A percentile compares a stretch with the other conserved stretches of the same genome.
Conservation (phyloP, 2,329 filamentous ascomycete species). For the Stemphylium beticola region DNA sequence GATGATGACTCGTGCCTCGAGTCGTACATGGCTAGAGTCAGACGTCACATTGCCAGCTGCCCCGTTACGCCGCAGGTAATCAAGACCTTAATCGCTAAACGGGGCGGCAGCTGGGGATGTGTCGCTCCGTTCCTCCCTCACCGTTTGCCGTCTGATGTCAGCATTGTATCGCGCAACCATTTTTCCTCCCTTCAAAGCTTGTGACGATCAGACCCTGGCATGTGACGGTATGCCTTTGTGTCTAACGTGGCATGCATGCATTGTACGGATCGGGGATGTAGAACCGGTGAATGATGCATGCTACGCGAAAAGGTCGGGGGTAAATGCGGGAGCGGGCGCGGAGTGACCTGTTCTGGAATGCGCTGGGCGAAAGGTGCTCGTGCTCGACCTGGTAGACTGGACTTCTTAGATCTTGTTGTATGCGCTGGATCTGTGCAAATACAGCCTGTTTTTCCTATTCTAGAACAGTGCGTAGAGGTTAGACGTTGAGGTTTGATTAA, state of each 20-base stretch:
- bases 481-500: constrained; percentile 4
- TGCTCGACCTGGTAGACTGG: background rate
- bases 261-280: background rate
- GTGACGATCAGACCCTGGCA: background rate
- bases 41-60: background rate
- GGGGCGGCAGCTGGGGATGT: constrained; percentile 2
- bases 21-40: no score
- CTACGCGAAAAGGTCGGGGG: constrained; percentile 7
- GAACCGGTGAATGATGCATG: background rate
- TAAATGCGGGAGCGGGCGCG: constrained; percentile 6
- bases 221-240: background rate
- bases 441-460: background rate
- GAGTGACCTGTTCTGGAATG: background rate
- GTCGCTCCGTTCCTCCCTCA: constrained; percentile 17
- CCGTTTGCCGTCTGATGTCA: constrained; percentile 22
- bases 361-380: background rate
- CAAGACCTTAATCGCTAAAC: background rate
- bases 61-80: background rate
- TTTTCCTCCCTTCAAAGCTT: background rate
- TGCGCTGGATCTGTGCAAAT: background rate
- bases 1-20: no score
- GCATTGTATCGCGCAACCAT: constrained; percentile 9
- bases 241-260: background rate
- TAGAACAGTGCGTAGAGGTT: background rate
- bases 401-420: background rate